These are phyloP conservation scores for Lactifluus echinatus DNA, from an alignment of 768 basidiomycete genomes.

Conservation along the genomic window DNA sequence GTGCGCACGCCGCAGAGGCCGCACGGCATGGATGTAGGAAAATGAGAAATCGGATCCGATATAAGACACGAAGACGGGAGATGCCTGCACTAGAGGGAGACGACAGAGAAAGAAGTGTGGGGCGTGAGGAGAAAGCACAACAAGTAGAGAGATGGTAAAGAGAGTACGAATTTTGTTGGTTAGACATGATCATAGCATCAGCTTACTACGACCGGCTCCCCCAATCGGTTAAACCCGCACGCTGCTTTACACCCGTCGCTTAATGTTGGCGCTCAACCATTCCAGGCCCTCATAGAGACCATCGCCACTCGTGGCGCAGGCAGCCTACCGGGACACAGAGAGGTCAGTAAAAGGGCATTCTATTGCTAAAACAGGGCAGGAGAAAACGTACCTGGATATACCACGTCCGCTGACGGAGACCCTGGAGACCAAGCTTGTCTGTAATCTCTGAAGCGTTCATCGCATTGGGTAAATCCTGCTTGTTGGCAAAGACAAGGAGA, in stretches of 20 bases:
- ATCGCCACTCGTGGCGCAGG: conserved; percentile 97
- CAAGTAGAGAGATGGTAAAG: conserved; percentile 23
- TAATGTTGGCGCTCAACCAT: conserved; percentile 91
- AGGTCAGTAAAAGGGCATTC: conserved; percentile 14
- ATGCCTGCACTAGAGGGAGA: conserved; percentile 13
- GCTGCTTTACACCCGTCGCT: conserved; percentile 61
- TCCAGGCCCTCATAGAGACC: conserved; percentile 98
- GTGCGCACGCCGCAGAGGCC: conserved; percentile 7
- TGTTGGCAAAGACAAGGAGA: conserved; percentile 98
- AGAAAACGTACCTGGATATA: conserved; percentile 73
- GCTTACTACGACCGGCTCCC: conserved; percentile 36
- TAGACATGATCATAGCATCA: conserved; percentile 53
- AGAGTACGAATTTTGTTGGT: conserved; percentile 24
- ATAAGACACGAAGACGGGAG: conserved; percentile 13
- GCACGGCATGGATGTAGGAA: conserved; percentile 9
- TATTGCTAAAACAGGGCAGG: neutral
- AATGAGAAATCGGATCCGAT: conserved; percentile 18
- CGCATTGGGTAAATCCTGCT: conserved; percentile 99
- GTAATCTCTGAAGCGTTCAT: conserved; percentile 99
- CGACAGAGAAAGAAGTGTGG: conserved; percentile 1
- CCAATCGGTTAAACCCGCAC: conserved; percentile 26
- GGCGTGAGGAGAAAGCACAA: conserved; percentile 21
- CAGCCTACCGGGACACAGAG: conserved; percentile 49
- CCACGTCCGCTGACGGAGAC: conserved; percentile 95
- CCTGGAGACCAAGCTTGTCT: conserved; percentile 97